Percentiles rank a stretch among this genome's conserved stretches.
Conservation (phyloP, 345 rosid genomes). For the Ceriops zippeliana region DNA sequence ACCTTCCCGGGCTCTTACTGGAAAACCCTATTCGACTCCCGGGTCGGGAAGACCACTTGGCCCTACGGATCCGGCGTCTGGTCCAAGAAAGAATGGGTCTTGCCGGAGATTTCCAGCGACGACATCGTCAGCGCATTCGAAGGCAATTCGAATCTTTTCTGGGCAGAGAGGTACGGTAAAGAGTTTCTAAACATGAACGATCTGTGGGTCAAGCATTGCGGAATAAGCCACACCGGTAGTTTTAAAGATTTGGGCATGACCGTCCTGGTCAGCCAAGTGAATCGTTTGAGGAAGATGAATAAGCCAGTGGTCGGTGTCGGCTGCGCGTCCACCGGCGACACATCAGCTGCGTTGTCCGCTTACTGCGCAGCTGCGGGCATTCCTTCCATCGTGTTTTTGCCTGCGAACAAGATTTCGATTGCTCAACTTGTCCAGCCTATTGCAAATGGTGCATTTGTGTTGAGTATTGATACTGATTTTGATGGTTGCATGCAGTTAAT, state of each 20-base stretch:
- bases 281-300: conserved; percentile 25
- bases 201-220: conserved; percentile 32
- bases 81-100: conserved; percentile 28
- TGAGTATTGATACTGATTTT: conserved; percentile 30
- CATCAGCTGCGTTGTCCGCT: conserved; percentile 28
- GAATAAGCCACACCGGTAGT: conserved; percentile 30
- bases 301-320: conserved; percentile 26
- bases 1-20: conserved; percentile 25
- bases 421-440: conserved; percentile 34
- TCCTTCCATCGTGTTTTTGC: conserved; percentile 26
- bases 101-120: conserved; percentile 24
- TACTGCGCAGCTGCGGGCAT: conserved; percentile 29
- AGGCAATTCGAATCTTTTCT: conserved; percentile 27
- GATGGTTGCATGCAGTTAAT: conserved; percentile 31
- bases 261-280: conserved; percentile 25
- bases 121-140: conserved; percentile 29
- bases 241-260: conserved; percentile 34
- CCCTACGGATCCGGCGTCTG: conserved; percentile 32
- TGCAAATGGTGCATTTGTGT: conserved; percentile 30
- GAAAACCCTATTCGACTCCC: conserved; percentile 22
- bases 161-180: conserved; percentile 31
- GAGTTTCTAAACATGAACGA: conserved; percentile 23
- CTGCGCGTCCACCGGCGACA: conserved; percentile 33
- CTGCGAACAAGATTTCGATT: conserved; percentile 27
- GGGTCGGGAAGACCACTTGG: conserved; percentile 25